Percentiles rank a stretch among this genome's conserved stretches.
These are phyloP conservation scores for Fusarium stilboides DNA, from an alignment of 2,329 filamentous ascomycete species.

Conservation along the genomic window DNA sequence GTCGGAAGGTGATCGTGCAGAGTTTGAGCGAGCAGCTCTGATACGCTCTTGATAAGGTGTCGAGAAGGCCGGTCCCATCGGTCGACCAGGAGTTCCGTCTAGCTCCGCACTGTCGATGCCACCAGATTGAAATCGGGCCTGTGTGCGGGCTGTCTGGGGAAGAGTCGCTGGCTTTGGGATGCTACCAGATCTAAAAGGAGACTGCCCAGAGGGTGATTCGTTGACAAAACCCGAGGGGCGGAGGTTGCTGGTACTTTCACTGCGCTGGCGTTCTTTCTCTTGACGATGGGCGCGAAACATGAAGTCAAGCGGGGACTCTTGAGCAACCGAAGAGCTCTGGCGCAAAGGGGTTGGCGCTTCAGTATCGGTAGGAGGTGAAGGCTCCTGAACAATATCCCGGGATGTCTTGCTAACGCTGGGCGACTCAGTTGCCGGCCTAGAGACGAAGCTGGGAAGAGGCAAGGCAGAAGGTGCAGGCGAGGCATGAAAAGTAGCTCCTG, in stretches of 20 bases:
- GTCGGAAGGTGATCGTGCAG: slow-evolving; percentile 42
- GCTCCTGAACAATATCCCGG: slow-evolving; percentile 59
- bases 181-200: slow-evolving; percentile 51
- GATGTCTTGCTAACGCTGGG: slow-evolving; percentile 56
- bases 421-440: slow-evolving; percentile 80
- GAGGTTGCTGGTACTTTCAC: slow-evolving; percentile 66
- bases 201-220: slow-evolving; percentile 67
- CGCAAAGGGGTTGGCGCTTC: slow-evolving; percentile 64
- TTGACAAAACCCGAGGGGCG: slow-evolving; percentile 58
- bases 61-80: slow-evolving; percentile 77
- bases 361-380: slow-evolving; percentile 68
- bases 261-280: slow-evolving; percentile 76
- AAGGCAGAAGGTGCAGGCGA: slow-evolving; percentile 92
- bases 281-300: slow-evolving; percentile 91
- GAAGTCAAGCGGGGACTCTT: slow-evolving; percentile 87
- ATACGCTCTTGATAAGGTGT: slow-evolving; percentile 76
- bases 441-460: slow-evolving; percentile 89
- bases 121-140: slow-evolving; percentile 41
- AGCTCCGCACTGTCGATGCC: slow-evolving; percentile 67
- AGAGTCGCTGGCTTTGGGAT: slow-evolving; percentile 45
- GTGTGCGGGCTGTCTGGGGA: slow-evolving; percentile 48
- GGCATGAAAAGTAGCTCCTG: slow-evolving; percentile 93
- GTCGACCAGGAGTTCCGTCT: slow-evolving; percentile 69
- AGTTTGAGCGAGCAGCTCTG: slow-evolving; percentile 64
- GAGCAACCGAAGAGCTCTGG: slow-evolving; percentile 53